Conservation (phyloP, 768 basidiomycete genomes). For the Hypholoma fasciculare region DNA sequence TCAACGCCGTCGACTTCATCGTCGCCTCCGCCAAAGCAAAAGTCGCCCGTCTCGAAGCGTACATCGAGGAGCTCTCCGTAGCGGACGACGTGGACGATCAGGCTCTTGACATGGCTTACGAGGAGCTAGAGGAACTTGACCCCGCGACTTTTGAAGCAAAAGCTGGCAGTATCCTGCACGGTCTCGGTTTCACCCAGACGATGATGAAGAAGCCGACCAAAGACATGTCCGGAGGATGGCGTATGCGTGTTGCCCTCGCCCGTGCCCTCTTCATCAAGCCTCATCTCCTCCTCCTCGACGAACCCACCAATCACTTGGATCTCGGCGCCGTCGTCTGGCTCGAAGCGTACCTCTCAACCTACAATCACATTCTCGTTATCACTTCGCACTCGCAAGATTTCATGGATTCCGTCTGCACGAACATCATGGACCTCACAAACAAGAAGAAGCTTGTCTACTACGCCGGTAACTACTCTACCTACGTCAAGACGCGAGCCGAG, state of each 20-base stretch:
- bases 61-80: conserved; percentile 91
- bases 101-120: conserved; percentile 87
- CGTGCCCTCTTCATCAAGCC: conserved; percentile 96
- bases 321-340: conserved; percentile 98
- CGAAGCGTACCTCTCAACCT: conserved; percentile 96
- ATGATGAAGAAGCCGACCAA: conserved; percentile 99
- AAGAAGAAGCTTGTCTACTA: conserved; percentile 96
- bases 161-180: conserved; percentile 94
- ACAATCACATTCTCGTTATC: conserved; percentile 98
- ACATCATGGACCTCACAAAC: conserved; percentile 93
- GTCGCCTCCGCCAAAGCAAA: conserved; percentile 89
- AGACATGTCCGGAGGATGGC: conserved; percentile 99
- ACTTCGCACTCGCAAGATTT: conserved; percentile 99
- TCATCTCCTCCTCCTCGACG: conserved; percentile 91
- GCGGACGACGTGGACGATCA: conserved; percentile 87
- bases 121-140: conserved; percentile 97
- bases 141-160: conserved; percentile 94
- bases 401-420: conserved; percentile 97
- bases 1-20: conserved; percentile 98
- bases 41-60: conserved; percentile 89
- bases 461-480: conserved; percentile 95
- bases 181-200: conserved; percentile 84
- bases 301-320: conserved; percentile 92
- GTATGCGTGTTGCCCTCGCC: conserved; percentile 97
- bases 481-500: conserved; percentile 93